Percentiles rank a stretch among this genome's conserved stretches.
phyloP scores from a whole-genome alignment of 2,329 filamentous ascomycete species.

The Sporothrix brasiliensis region DNA sequence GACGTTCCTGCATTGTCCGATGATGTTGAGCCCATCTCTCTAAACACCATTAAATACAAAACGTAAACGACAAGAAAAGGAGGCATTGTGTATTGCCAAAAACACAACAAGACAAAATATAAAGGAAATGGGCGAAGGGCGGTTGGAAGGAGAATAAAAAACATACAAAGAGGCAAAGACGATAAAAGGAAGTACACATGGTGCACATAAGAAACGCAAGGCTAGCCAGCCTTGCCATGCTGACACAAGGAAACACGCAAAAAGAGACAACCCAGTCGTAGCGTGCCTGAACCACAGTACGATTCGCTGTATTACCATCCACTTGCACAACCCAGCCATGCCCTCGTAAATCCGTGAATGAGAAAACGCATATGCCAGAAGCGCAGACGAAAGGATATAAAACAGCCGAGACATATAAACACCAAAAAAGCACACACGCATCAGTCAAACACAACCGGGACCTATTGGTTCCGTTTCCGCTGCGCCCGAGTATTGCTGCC shows the following conservation, averaged over 20 bases:
- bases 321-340: constrained; percentile 9
- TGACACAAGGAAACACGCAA: background rate
- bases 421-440: background rate
- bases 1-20: constrained; percentile 3
- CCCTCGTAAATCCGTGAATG: constrained; percentile 1
- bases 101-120: background rate
- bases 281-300: background rate
- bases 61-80: background rate
- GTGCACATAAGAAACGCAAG: background rate
- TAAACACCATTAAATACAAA: constrained; percentile 19
- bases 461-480: constrained; percentile 35
- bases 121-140: background rate
- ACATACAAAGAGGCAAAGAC: background rate
- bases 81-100: background rate
- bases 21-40: constrained; percentile 18
- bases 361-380: background rate
- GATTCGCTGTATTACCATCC: background rate
- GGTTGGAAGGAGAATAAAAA: background rate
- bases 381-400: background rate
- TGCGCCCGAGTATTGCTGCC: constrained; percentile 47
- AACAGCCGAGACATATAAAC: background rate
- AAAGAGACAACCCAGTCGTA: constrained; percentile 4
- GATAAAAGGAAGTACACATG: background rate
- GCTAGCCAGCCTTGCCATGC: constrained; percentile 3
- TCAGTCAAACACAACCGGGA: background rate